phyloP scores from a whole-genome alignment of 2,329 filamentous ascomycete species.

The Rutstroemia sp. region DNA sequence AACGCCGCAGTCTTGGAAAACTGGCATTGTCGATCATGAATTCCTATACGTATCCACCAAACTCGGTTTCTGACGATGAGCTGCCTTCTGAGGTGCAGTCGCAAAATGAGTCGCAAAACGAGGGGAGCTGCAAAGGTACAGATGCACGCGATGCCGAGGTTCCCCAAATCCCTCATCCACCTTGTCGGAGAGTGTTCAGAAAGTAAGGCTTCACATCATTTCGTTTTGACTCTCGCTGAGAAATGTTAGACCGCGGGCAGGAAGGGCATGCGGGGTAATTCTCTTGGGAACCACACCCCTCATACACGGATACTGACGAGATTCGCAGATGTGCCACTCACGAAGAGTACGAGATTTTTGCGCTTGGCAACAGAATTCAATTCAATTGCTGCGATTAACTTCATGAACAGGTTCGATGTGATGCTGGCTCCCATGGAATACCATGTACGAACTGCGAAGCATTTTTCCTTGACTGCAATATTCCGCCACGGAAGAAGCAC shows the following conservation, averaged over 20 bases:
- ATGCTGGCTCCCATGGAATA: conserved; percentile 90
- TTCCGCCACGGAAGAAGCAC: conserved; percentile 89
- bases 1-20: too few species aligned
- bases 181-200: not conserved
- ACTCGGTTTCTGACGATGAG: too few species aligned
- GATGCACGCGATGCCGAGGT: not conserved
- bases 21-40: too few species aligned
- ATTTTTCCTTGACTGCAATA: conserved; percentile 96
- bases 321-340: conserved; percentile 2
- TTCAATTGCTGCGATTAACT: conserved; percentile 5
- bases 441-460: conserved; percentile 98
- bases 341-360: not conserved
- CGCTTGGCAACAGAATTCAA: too few species aligned
- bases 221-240: not conserved
- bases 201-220: not conserved
- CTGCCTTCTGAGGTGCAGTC: too few species aligned
- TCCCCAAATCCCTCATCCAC: not conserved
- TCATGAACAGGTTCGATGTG: conserved; percentile 74
- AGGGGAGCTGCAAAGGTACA: not conserved
- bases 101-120: too few species aligned
- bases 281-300: not conserved
- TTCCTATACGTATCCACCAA: too few species aligned
- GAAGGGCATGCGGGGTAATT: conserved; percentile 9
- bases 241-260: conserved; percentile 4
- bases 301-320: not conserved